These are phyloP conservation scores for Brassica cretica DNA, from an alignment of 345 rosid species.

Conservation along the genomic window DNA sequence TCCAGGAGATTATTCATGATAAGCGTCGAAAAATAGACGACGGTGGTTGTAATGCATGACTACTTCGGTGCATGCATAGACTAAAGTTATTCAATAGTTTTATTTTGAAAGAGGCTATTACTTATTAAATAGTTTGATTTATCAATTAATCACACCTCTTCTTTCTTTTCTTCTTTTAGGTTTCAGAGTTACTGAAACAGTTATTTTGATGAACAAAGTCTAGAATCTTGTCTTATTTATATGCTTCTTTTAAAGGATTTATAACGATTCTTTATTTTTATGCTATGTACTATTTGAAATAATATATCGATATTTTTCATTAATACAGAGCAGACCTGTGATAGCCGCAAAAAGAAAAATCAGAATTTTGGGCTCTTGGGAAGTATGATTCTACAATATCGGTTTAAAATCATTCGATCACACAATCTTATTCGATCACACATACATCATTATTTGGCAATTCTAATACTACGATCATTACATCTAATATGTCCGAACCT, in stretches of 20 bases:
- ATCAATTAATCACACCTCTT: background rate
- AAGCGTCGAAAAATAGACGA: no score
- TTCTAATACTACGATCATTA: background rate
- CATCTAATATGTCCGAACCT: background rate
- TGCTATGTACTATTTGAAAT: background rate
- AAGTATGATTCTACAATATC: background rate
- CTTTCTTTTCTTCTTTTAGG: background rate
- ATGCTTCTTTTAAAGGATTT: background rate
- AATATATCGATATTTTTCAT: background rate
- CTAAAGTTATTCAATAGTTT: no score
- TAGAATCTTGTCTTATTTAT: background rate
- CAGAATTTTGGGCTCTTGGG: background rate
- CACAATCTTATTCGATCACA: background rate
- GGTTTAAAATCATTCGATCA: background rate
- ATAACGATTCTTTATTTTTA: background rate
- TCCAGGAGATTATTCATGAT: no score
- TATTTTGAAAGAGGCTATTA: no score
- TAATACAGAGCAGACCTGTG: background rate
- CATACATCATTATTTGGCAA: background rate
- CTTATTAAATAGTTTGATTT: no score
- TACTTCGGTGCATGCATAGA: no score
- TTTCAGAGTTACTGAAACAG: background rate
- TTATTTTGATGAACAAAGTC: background rate
- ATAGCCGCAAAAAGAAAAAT: no score
- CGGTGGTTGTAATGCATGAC: no score